Evolutionary conservation across 2,329 filamentous ascomycete genomes (phyloP).

Genomic region (Monilinia aucupariae): DNA sequence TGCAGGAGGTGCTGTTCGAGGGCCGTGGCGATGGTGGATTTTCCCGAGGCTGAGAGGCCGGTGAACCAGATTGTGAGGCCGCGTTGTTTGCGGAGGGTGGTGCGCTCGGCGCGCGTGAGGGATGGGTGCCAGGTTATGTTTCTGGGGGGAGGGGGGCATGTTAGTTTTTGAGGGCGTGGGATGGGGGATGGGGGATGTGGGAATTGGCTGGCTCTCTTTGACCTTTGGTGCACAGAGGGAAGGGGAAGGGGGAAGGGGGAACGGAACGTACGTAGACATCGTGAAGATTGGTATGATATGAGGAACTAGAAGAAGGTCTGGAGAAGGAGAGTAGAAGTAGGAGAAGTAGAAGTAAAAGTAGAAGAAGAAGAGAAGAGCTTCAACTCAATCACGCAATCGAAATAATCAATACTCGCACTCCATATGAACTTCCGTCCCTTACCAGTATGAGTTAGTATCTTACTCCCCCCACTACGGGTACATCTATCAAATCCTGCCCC

Average conservation of each 20-base stretch:
- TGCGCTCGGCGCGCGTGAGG: conserved; percentile 72
- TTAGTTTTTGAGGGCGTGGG: background rate
- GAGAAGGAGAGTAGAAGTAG: background rate
- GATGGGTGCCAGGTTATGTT: conserved; percentile 87
- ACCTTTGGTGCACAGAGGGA: too few relatives aligned
- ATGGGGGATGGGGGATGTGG: too few relatives aligned
- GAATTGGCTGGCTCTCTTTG: background rate
- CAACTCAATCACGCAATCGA: conserved; percentile 12
- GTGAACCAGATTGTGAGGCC: conserved; percentile 98
- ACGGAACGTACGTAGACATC: conserved; percentile 15
- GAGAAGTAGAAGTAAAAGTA: background rate
- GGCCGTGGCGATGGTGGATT: conserved; percentile 93
- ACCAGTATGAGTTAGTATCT: too few relatives aligned
- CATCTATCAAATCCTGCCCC: conserved; percentile 14
- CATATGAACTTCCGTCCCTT: background rate
- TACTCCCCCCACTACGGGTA: conserved; percentile 2
- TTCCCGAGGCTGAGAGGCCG: conserved; percentile 90
- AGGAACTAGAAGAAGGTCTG: background rate
- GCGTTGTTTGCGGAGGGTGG: conserved; percentile 68
- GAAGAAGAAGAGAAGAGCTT: background rate
- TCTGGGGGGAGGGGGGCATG: conserved; percentile 41
- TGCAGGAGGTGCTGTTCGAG: conserved; percentile 96
- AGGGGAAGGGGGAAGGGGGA: background rate
- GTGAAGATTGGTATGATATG: background rate
- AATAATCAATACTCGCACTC: too few relatives aligned